Evolutionary conservation across 1,284 basidiomycete genomes (phyloP).

Genomic region (Moesziomyces sp.): DNA sequence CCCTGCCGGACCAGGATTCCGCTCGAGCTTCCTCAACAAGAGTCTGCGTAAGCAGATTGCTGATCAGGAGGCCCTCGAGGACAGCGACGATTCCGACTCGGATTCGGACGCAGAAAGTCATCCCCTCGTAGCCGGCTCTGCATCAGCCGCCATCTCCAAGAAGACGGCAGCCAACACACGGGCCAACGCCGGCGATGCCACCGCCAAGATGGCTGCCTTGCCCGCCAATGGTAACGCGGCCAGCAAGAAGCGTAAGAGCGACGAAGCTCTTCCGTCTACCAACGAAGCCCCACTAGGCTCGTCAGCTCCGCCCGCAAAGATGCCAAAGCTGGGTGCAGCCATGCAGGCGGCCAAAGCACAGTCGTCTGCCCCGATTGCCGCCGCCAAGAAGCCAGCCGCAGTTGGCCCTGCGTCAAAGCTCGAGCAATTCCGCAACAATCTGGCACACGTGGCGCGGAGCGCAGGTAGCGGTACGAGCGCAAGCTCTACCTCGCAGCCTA

Average conservation of each 20-base stretch:
- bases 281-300: conserved; percentile 14
- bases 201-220: conserved; percentile 7
- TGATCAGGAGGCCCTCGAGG: conserved; percentile 41
- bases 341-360: conserved; percentile 29
- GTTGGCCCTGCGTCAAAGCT: conserved; percentile 44
- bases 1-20: conserved; percentile 45
- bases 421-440: conserved; percentile 47
- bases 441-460: conserved; percentile 41
- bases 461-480: conserved; percentile 31
- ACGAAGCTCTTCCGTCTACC: conserved; percentile 21
- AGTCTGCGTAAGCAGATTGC: conserved; percentile 59
- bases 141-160: conserved; percentile 33
- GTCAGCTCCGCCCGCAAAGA: conserved; percentile 29
- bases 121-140: conserved; percentile 28
- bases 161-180: conserved; percentile 39
- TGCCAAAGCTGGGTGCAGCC: conserved; percentile 30
- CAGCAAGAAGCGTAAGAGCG: conserved; percentile 48
- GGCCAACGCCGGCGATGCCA: conserved; percentile 28
- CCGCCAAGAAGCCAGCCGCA: conserved; percentile 19
- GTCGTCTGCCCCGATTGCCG: conserved; percentile 12
- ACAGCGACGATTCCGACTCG: conserved; percentile 22
- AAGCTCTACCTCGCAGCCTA: conserved; percentile 15
- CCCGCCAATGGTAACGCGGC: background rate
- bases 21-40: conserved; percentile 63
- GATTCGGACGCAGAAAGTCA: conserved; percentile 37